Evolutionary conservation across 1,139 yeast genomes (phyloP), one percentile per base, ranked within the genome.

Genomic region (Saccharomyces uvarum): DNA sequence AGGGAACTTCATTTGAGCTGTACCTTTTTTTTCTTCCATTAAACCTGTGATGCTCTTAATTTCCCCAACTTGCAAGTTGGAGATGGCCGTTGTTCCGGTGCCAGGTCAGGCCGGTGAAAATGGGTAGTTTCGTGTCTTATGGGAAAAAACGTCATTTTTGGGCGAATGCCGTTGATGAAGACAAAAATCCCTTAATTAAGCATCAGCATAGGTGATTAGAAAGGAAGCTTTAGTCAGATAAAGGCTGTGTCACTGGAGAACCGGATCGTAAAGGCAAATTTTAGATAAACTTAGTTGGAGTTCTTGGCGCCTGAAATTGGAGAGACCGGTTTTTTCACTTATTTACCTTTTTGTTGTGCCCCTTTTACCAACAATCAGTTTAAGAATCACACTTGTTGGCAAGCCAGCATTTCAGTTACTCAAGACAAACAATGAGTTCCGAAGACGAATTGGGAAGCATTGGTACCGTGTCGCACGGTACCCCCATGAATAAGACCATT

Each of bases 401-500:
- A 38, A 38, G 19, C 4, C 24, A 24, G 19, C 19, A 16, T 11
- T 38, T 38, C 19, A 11, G 11, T 38, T 38, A 38, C 24, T 38
- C 24, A 19, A 38, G 11, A 38, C 44, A 9, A 9, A 11, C 44
- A 19, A 38, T 38, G 44, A 38, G 44, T n/a, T 38, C 44, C 11
- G 44, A 24, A 33, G 50, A 19, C 48, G 24, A 38, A 59, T 55
- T 56, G 50, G 53, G 50, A 54, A 53, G 46, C n/a, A 38, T 38
- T 6, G 44, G 44, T 19, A 38, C 44, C 6, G 44, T 38, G 24
- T 38, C n/a, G 11, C 44, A 9, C 44, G 44, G 44, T 4, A 38
- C 8, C 8, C n/a, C n/a, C 26, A 38, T 38, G 11, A 9, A 38
- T 6, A 66, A 63, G 53, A 48, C 57, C 3, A 57, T 63, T 29